These are phyloP conservation scores for Macrolepiota fuliginosa DNA, from an alignment of 768 basidiomycete species.

Conservation along the genomic window DNA sequence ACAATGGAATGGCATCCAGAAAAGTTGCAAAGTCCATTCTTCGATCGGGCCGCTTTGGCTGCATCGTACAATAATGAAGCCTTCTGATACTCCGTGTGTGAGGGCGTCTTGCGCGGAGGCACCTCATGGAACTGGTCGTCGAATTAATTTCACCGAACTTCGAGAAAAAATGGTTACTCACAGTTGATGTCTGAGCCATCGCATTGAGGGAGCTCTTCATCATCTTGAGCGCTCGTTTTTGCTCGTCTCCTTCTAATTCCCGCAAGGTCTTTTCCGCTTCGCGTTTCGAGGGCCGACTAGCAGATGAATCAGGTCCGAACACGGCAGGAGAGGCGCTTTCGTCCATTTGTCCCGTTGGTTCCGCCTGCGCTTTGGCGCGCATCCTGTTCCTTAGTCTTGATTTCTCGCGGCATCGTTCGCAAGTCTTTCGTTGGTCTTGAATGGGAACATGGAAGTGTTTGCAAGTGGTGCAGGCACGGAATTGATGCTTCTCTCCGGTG, in stretches of 20 bases:
- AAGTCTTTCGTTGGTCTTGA: background rate
- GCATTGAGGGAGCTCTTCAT: slow-evolving; percentile 22
- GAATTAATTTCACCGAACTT: background rate
- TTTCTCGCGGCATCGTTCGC: background rate
- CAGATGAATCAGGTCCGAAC: background rate
- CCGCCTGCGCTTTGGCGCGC: background rate
- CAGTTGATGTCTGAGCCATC: background rate
- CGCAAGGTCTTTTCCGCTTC: slow-evolving; percentile 13
- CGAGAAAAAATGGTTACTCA: background rate
- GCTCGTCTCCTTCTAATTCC: slow-evolving; percentile 20
- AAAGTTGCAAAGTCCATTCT: slow-evolving; percentile 16
- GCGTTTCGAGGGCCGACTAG: background rate
- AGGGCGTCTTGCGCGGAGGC: background rate
- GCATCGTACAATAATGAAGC: slow-evolving; percentile 27
- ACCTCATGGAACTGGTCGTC: background rate
- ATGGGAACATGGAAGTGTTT: background rate
- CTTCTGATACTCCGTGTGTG: slow-evolving; percentile 25
- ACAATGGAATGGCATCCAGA: slow-evolving; percentile 30
- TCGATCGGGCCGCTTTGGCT: slow-evolving; percentile 12
- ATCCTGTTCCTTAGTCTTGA: background rate
- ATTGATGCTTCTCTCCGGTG: background rate
- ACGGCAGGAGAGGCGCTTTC: background rate
- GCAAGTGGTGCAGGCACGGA: background rate
- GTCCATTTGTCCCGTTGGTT: background rate
- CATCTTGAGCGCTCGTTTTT: slow-evolving; percentile 13